Base-by-base conservation (phyloP, 2,329 filamentous ascomycete species). In the Pseudogymnoascus sp. region DNA sequence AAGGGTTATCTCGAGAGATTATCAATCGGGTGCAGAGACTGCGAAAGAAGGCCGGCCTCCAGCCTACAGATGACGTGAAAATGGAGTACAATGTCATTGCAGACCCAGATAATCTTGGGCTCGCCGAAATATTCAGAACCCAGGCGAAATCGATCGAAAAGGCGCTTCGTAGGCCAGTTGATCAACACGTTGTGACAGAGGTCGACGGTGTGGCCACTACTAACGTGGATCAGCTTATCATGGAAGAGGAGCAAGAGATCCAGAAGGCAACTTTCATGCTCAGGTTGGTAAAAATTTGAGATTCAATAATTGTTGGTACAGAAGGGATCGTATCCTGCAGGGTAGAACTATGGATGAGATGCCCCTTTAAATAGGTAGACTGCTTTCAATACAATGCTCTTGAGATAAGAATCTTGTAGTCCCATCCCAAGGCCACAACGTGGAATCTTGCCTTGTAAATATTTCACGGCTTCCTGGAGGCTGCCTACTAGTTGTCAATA, bases 1-100 rank as follows among this genome's bases (percentile, higher is more conserved):
- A 97, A 75, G 95, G 93, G 62, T 77, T 99, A 62, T 93, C 90
- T 1, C 84, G 95, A 70, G 95, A 97, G 76, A 88, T 99, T 68
- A 89, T 99, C 79, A 89, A 96, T 75, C 88, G 93, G 42, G 89
- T 99, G 21, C 95, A 99, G 78, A 85, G 90, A 68, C 81, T 97
- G 66, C 87, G 95, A 68, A 99, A 99, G 84, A 95, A 95, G 80
- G 93, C 93, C 7, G 91, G 91, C 0, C 81, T 99, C 61, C 86
- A 93, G 67, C 87, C 92, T 1, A 97, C 93, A 0, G 95, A 99
- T 72, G 95, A 97, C 72, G 88, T 99, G 66, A 90, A 89, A 78
- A 96, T 99, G 90, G 90, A 96, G 75, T 97, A 96, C 78, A 82
- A 82, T 64, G 86, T 97, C 4, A 77, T 96, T 59, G 82, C 85